Percentiles rank a stretch among this genome's conserved stretches.
Evolutionary conservation across 169 alveolate species (phyloP).

Genomic region (Plasmodium fragile): DNA sequence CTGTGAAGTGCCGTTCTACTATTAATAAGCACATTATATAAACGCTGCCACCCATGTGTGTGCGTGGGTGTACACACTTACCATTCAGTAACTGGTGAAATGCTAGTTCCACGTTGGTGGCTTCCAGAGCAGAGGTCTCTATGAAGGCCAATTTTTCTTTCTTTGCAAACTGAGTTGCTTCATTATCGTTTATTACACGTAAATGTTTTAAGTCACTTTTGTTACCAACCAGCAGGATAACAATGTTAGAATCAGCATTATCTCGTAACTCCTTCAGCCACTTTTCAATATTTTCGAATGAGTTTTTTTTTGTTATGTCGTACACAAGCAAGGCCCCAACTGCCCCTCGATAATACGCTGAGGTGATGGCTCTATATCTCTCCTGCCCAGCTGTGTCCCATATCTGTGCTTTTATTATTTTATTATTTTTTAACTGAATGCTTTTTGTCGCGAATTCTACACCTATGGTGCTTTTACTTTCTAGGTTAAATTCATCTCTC

Average conservation of each 20-base stretch:
- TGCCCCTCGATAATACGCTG: constrained; percentile 99
- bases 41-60: not conserved
- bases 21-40: not conserved
- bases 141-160: constrained; percentile 93
- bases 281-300: constrained; percentile 95
- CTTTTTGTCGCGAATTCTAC: constrained; percentile 98
- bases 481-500: constrained; percentile 95
- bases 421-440: constrained; percentile 91
- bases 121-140: constrained; percentile 97
- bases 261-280: constrained; percentile 98
- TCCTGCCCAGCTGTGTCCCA: constrained; percentile 99
- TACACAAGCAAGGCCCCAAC: constrained; percentile 99
- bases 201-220: constrained; percentile 95
- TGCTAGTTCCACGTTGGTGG: constrained; percentile 96
- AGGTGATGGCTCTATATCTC: constrained; percentile 98
- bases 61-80: constrained; percentile 10
- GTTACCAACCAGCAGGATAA: constrained; percentile 97
- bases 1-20: not conserved
- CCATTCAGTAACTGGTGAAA: constrained; percentile 84
- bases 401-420: constrained; percentile 96
- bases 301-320: constrained; percentile 96
- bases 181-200: constrained; percentile 93
- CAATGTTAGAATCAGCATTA: constrained; percentile 96
- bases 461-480: constrained; percentile 98
- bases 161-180: constrained; percentile 93